Percentiles rank a stretch among this genome's conserved stretches.
Evolutionary conservation across 2,329 filamentous ascomycete genomes (phyloP).

Genomic region (Pseudofabraea citricarpa): DNA sequence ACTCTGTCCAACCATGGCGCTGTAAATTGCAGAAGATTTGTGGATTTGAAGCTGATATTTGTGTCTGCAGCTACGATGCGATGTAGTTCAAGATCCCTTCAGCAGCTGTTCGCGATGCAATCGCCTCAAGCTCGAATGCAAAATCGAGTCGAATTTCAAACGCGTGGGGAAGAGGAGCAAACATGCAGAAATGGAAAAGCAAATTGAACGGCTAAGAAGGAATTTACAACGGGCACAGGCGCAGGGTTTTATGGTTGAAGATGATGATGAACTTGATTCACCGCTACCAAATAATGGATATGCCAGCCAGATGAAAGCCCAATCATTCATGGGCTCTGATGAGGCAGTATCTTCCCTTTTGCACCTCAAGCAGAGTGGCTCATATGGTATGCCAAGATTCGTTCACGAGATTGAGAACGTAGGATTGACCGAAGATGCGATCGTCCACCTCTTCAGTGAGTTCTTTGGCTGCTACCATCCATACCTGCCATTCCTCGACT

Average conservation of each 20-base stretch:
- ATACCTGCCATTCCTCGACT: constrained; percentile 71
- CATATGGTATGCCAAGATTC: constrained; percentile 32
- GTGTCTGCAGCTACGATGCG: constrained; percentile 67
- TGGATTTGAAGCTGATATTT: constrained; percentile 9
- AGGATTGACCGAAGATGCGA: constrained; percentile 58
- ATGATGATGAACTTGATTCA: constrained; percentile 54
- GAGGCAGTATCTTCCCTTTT: constrained; percentile 63
- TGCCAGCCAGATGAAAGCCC: constrained; percentile 44
- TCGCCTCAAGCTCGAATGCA: constrained; percentile 76
- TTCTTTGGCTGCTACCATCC: constrained; percentile 75
- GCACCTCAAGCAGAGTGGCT: constrained; percentile 60
- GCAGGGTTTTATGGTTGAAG: constrained; percentile 50
- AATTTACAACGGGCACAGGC: constrained; percentile 55
- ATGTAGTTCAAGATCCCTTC: constrained; percentile 78
- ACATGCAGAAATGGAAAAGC: constrained; percentile 82
- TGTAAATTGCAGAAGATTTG: no score
- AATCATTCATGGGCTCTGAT: constrained; percentile 62
- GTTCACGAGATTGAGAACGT: constrained; percentile 50
- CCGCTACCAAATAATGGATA: constrained; percentile 53
- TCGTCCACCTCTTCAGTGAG: constrained; percentile 63
- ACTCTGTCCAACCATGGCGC: no score
- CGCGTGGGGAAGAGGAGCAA: constrained; percentile 76
- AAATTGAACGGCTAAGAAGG: constrained; percentile 65
- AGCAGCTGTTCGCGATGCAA: constrained; percentile 72
- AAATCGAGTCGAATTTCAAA: constrained; percentile 86